These are phyloP conservation scores for Capronia americana DNA, from an alignment of 2,329 filamentous ascomycete species.

Conservation along the genomic window DNA sequence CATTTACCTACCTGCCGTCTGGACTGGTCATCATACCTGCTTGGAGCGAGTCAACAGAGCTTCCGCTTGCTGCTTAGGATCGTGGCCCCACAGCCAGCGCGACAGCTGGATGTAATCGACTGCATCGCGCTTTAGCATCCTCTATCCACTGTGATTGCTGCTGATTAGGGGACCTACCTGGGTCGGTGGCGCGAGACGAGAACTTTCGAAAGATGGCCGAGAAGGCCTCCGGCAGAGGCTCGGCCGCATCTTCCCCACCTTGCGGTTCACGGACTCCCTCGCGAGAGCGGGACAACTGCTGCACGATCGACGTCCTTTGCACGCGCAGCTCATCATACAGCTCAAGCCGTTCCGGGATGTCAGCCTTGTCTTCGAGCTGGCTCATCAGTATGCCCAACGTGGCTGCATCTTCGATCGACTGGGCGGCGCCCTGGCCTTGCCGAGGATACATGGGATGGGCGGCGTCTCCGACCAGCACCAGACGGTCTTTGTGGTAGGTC, in stretches of 20 bases:
- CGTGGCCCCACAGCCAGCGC: slow-evolving; percentile 1
- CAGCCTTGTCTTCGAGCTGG: background rate
- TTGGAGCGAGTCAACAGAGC: background rate
- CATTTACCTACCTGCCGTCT: background rate
- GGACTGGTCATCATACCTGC: background rate
- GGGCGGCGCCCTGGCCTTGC: slow-evolving; percentile 45
- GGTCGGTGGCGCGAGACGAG: background rate
- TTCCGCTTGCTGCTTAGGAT: background rate
- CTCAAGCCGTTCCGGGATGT: slow-evolving; percentile 12
- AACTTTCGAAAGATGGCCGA: background rate
- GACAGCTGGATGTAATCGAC: background rate
- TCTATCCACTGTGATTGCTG: background rate
- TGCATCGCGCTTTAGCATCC: background rate
- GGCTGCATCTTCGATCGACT: slow-evolving; percentile 49
- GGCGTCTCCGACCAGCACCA: slow-evolving; percentile 43
- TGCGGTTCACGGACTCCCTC: background rate
- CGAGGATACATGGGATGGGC: slow-evolving; percentile 45
- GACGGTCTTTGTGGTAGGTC: slow-evolving; percentile 55
- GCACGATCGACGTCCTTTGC: slow-evolving; percentile 6
- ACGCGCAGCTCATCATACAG: slow-evolving; percentile 17
- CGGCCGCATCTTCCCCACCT: background rate
- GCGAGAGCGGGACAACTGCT: slow-evolving; percentile 8
- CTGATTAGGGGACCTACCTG: background rate
- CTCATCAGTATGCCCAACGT: slow-evolving; percentile 13
- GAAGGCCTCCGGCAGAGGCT: background rate